Percentiles rank a stretch among this genome's conserved stretches.
phyloP scores from a whole-genome alignment of 1,284 basidiomycete genomes.

The Irpex sp. region DNA sequence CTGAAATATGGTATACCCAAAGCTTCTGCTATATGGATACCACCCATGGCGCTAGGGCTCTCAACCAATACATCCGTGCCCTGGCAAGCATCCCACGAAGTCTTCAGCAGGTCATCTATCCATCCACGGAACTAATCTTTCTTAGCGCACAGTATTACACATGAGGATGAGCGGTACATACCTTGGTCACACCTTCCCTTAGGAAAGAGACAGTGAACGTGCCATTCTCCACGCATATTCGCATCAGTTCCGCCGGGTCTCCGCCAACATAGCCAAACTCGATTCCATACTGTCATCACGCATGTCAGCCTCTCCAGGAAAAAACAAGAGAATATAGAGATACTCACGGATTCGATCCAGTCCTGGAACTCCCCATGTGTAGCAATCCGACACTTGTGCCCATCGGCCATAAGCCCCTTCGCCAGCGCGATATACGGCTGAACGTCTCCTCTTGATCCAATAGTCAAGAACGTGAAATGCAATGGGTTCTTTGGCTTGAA shows the following conservation, averaged over 20 bases:
- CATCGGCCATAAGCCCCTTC: conserved; percentile 88
- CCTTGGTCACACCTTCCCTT: conserved; percentile 87
- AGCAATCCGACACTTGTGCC: conserved; percentile 82
- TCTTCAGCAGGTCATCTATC: conserved; percentile 92
- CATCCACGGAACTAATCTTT: conserved; percentile 83
- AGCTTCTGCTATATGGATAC: conserved; percentile 96
- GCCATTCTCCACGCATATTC: conserved; percentile 94
- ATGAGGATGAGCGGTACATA: conserved; percentile 24
- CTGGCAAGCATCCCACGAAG: conserved; percentile 95
- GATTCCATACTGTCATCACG: conserved; percentile 70
- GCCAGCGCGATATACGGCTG: conserved; percentile 94
- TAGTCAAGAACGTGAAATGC: conserved; percentile 90
- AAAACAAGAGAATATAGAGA: neutral
- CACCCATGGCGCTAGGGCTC: conserved; percentile 97
- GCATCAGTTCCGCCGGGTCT: conserved; percentile 94
- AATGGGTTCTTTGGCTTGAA: conserved; percentile 87
- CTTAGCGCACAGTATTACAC: neutral
- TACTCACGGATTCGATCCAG: conserved; percentile 90
- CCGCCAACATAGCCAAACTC: conserved; percentile 93
- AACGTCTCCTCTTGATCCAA: conserved; percentile 92
- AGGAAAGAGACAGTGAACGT: conserved; percentile 95
- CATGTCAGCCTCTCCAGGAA: neutral
- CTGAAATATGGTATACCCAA: conserved; percentile 91
- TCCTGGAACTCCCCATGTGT: conserved; percentile 93
- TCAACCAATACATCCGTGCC: conserved; percentile 92